Evolutionary conservation across 208 protist species (phyloP).

Genomic region (Phytomonas francai): DNA sequence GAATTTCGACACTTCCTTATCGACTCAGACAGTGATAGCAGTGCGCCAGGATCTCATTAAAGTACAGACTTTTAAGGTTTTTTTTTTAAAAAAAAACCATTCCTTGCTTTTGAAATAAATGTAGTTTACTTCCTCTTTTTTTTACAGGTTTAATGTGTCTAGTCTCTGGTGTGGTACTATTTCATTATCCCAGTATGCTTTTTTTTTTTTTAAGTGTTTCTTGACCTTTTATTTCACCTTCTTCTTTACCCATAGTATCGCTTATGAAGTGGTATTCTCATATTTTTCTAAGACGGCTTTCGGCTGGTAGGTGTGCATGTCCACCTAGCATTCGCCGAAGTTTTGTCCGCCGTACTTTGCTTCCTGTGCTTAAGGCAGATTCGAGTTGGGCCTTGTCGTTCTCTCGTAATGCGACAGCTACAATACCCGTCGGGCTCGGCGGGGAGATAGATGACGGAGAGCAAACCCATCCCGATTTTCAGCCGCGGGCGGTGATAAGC

Average conservation of each 20-base stretch:
- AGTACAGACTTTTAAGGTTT: not conserved
- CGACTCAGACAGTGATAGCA: constrained; percentile 59
- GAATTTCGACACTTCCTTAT: constrained; percentile 49
- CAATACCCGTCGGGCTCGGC: constrained; percentile 8
- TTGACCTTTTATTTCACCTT: constrained; percentile 6
- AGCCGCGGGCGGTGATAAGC: constrained; percentile 57
- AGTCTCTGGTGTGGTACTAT: not conserved
- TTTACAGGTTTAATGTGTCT: too few species aligned
- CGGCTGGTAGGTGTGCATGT: too few species aligned
- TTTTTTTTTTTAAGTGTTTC: constrained; percentile 9
- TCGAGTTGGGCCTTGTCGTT: too few species aligned
- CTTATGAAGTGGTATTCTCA: too few species aligned
- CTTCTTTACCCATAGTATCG: not conserved
- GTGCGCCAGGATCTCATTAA: not conserved
- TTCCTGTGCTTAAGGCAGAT: too few species aligned
- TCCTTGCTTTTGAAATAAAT: too few species aligned
- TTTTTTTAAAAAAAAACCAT: not conserved
- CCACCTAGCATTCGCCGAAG: too few species aligned
- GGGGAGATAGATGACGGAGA: constrained; percentile 59
- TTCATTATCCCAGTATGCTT: constrained; percentile 3
- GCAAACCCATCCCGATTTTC: constrained; percentile 85
- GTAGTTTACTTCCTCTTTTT: too few species aligned
- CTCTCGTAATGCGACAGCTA: too few species aligned
- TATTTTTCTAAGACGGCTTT: too few species aligned
- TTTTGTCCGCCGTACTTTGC: too few species aligned